Conservation (phyloP, 2,329 filamentous ascomycete genomes). For the Monosporascus sp. region DNA sequence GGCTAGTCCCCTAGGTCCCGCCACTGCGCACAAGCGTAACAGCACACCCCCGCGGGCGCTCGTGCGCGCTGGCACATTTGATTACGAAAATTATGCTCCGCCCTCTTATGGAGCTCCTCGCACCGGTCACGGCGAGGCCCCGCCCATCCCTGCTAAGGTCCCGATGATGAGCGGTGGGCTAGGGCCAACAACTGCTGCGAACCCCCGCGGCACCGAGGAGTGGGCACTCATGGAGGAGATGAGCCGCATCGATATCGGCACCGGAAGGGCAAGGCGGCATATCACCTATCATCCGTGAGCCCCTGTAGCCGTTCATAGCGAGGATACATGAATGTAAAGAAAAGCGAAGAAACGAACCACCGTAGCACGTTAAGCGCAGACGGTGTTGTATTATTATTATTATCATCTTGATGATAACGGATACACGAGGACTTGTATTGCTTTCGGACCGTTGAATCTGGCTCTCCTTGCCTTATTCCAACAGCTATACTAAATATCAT, state of each 20-base stretch:
- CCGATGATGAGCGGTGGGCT: constrained; percentile 44
- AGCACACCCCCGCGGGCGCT: constrained; percentile 40
- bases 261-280: constrained; percentile 49
- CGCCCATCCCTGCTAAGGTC: constrained; percentile 66
- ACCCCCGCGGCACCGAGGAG: constrained; percentile 36
- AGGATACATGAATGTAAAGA: not conserved
- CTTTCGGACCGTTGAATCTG: too few relatives aligned
- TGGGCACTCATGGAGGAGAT: constrained; percentile 66
- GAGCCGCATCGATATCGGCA: constrained; percentile 61
- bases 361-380: not conserved
- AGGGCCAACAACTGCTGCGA: constrained; percentile 13
- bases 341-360: not conserved
- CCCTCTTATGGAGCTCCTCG: constrained; percentile 27
- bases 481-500: too few relatives aligned
- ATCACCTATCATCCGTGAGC: not conserved
- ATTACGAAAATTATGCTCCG: constrained; percentile 48
- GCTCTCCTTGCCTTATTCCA: too few relatives aligned
- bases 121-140: constrained; percentile 34
- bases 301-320: not conserved
- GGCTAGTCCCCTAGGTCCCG: constrained; percentile 47
- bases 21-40: constrained; percentile 46
- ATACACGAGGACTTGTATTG: not conserved
- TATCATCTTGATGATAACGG: not conserved
- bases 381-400: not conserved
- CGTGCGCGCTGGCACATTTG: constrained; percentile 45